Evolutionary conservation across 495 filamentous ascomycete species (phyloP).

Genomic region (Aspergillus kassunensis): DNA sequence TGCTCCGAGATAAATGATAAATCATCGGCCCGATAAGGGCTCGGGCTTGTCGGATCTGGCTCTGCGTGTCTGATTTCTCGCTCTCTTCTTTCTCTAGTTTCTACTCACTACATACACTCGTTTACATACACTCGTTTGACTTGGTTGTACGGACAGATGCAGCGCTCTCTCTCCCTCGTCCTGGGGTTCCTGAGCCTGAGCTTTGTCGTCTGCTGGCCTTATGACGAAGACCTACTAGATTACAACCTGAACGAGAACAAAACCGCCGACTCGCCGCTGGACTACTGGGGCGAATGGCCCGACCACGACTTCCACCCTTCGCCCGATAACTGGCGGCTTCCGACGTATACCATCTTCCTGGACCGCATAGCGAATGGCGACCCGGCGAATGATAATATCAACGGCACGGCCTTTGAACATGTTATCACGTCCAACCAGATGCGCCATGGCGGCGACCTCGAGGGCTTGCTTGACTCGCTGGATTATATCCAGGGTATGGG

Average conservation of each 20-base stretch:
- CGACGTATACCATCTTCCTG: slow-evolving; percentile 64
- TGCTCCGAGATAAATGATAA: no score
- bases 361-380: slow-evolving; percentile 70
- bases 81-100: no score
- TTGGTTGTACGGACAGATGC: no score
- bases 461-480: slow-evolving; percentile 58
- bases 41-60: no score
- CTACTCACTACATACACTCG: no score
- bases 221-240: slow-evolving; percentile 44
- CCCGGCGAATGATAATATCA: slow-evolving; percentile 64
- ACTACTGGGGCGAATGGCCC: slow-evolving; percentile 49
- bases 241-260: slow-evolving; percentile 63
- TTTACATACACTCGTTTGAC: no score
- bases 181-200: background rate
- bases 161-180: background rate
- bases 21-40: no score
- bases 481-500: slow-evolving; percentile 75
- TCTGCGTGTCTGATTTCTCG: no score
- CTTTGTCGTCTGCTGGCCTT: slow-evolving; percentile 41
- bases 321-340: slow-evolving; percentile 65
- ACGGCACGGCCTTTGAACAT: slow-evolving; percentile 65
- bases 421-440: slow-evolving; percentile 63
- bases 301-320: slow-evolving; percentile 49
- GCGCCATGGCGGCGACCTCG: slow-evolving; percentile 66
- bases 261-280: slow-evolving; percentile 49